These are phyloP conservation scores for Geotrichum klebahnii DNA, from an alignment of 1,139 yeast genomes.

Conservation along the genomic window DNA sequence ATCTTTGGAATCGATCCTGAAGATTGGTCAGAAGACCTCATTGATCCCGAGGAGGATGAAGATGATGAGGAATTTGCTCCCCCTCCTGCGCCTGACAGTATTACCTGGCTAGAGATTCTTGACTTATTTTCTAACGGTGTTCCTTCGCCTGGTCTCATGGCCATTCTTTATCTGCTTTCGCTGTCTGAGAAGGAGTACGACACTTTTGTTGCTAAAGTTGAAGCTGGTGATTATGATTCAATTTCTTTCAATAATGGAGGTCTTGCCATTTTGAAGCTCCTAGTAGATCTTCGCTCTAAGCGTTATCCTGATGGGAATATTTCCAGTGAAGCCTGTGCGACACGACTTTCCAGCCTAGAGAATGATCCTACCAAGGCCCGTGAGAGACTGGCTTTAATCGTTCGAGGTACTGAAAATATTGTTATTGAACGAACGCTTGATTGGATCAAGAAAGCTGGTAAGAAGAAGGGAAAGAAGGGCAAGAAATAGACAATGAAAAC, in stretches of 20 bases:
- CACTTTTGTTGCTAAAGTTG: conserved; percentile 26
- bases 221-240: conserved; percentile 20
- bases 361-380: conserved; percentile 18
- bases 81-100: conserved; percentile 20
- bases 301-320: conserved; percentile 35
- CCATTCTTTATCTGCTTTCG: conserved; percentile 39
- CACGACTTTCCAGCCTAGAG: conserved; percentile 23
- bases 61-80: conserved; percentile 17
- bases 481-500: neutral
- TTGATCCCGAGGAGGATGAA: conserved; percentile 28
- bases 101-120: conserved; percentile 21
- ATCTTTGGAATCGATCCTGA: conserved; percentile 42
- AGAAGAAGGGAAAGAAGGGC: conserved; percentile 4
- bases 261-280: conserved; percentile 21
- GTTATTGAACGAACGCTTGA: conserved; percentile 32
- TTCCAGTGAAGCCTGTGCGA: conserved; percentile 31
- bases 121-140: conserved; percentile 40
- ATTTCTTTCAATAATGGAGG: conserved; percentile 19
- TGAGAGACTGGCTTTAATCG: conserved; percentile 29
- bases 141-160: conserved; percentile 43
- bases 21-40: conserved; percentile 32
- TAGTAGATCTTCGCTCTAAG: conserved; percentile 29
- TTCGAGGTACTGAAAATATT: conserved; percentile 38
- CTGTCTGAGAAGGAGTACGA: conserved; percentile 30
- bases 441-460: conserved; percentile 19